Base-by-base conservation (phyloP, 495 filamentous ascomycete genomes). In the Penicillium diatomitis region DNA sequence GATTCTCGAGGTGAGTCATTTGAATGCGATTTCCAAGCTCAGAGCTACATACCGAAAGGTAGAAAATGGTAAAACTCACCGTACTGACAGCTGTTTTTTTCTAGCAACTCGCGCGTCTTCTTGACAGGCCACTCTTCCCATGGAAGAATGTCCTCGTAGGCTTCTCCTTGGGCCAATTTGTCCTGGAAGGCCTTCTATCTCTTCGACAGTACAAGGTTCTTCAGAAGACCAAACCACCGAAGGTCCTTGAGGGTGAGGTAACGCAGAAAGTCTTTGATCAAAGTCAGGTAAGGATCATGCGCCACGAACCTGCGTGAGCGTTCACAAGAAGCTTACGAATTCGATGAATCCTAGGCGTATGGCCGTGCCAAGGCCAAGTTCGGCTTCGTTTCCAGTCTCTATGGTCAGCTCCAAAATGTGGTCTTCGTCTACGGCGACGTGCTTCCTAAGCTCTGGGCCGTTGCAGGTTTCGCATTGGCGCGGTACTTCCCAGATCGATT, bases 141-240 rank as follows among this genome's bases (percentile, higher is more conserved):
- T 98, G 92, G 92, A 98, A 97, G 83, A 83, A 79, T 61, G 81
- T 98, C 50, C 88, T 98, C 57, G 80, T 96, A 48, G 87, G 88
- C 47, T 97, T 98, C 71, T 90, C 89, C 8, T 53, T 96, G 51
- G 86, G 81, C 40, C 89, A 98, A 63, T 96, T 85, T 63, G 61
- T 86, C 41, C 84, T 98, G 54, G 92, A 97, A 60, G 81, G 82
- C 44, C 85, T 88, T 62, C 78, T 98, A 4, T 86, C 86, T 11
- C 68, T 85, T 39, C 87, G 94, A 28, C 92, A 98, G 62, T 96
- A 95, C 61, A 76, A 79, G 39, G 82, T 96, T 38, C 76, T 96
- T 32, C 78, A 87, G 56, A 81, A 81, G 47, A 92, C 77, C 0
- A 84, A 82, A 57, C 77, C 85, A 6, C 94, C 92, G 5, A 83